phyloP scores from a whole-genome alignment of 345 rosid species.

The Eucalyptus tenuipes region DNA sequence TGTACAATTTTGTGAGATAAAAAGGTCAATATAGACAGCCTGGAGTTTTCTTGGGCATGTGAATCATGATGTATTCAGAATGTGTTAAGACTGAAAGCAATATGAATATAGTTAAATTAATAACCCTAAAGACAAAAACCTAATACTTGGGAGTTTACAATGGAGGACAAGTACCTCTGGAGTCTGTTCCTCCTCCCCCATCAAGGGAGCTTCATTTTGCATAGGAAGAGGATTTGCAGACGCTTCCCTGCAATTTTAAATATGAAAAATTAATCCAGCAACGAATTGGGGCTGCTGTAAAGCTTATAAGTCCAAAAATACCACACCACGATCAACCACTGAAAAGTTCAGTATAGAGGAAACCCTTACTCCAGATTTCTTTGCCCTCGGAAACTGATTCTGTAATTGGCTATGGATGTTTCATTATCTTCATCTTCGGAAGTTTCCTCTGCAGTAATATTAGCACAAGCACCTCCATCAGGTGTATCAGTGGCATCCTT shows the following conservation, averaged over 20 bases:
- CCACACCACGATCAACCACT: neutral
- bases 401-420: conserved; percentile 2
- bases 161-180: conserved; percentile 15
- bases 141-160: neutral
- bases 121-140: neutral
- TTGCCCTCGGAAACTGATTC: neutral
- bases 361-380: conserved; percentile 6
- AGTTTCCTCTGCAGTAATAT: conserved; percentile 4
- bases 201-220: conserved; percentile 26
- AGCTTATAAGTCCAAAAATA: neutral
- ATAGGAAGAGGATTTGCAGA: conserved; percentile 11
- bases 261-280: neutral
- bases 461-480: conserved; percentile 2
- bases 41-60: neutral
- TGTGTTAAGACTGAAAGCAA: neutral
- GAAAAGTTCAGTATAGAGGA: neutral
- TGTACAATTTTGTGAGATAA: neutral
- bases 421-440: conserved; percentile 5
- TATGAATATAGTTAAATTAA: neutral
- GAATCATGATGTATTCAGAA: neutral
- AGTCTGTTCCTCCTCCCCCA: conserved; percentile 20
- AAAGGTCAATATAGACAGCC: neutral
- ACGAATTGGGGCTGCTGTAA: neutral
- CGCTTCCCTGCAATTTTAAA: conserved; percentile 3
- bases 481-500: neutral